Percentiles rank a stretch among this genome's conserved stretches.
These are phyloP conservation scores for Pogostemon cablin DNA, from an alignment of 257 asterid genomes.

Conservation along the genomic window DNA sequence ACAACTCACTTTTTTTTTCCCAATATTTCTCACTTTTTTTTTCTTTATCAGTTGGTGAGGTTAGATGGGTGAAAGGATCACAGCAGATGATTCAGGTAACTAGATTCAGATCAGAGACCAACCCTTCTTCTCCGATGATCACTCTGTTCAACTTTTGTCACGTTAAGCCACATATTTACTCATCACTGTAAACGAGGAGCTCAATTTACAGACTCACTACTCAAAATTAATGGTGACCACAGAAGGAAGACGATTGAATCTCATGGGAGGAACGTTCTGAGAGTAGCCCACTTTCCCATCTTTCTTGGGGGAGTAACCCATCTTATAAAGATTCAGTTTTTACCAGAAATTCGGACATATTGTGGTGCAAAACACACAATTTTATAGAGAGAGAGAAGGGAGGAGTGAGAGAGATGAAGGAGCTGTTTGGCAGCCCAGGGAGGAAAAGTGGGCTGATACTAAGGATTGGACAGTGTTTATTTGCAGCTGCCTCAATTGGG, in stretches of 20 bases:
- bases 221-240: conserved; percentile 28
- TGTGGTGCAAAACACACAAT: conserved; percentile 18
- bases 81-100: conserved; percentile 25
- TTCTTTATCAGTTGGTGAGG: conserved; percentile 31
- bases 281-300: conserved; percentile 33
- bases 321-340: conserved; percentile 51
- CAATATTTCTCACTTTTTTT: conserved; percentile 5
- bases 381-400: conserved; percentile 19
- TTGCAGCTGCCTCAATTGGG: conserved; percentile 61
- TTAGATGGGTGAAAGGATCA: conserved; percentile 13
- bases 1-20: not conserved
- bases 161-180: not conserved
- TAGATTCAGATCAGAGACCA: conserved; percentile 38
- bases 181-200: conserved; percentile 24
- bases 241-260: conserved; percentile 19
- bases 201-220: not conserved
- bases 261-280: conserved; percentile 43
- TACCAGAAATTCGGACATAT: conserved; percentile 20
- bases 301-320: conserved; percentile 32
- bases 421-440: conserved; percentile 86
- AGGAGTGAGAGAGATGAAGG: conserved; percentile 58
- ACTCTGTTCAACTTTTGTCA: conserved; percentile 9
- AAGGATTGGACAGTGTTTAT: conserved; percentile 71
- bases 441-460: conserved; percentile 69
- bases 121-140: conserved; percentile 31